Conservation (phyloP, 768 basidiomycete genomes). For the Panellus pusillus region DNA sequence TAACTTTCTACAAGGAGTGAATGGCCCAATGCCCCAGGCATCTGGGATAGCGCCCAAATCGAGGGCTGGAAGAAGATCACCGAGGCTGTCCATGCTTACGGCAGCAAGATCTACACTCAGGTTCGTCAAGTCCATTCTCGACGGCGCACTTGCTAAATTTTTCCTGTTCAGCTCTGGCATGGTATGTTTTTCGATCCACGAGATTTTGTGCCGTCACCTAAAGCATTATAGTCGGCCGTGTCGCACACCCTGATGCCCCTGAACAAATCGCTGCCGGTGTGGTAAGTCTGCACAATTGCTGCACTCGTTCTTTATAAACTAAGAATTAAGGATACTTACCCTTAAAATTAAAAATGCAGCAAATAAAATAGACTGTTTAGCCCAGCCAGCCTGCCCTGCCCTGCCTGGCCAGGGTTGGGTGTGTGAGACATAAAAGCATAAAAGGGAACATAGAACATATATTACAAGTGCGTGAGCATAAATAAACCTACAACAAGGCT, state of each 20-base stretch:
- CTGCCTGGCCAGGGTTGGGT: no score
- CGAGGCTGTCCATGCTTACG: slow-evolving; percentile 35
- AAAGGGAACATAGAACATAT: no score
- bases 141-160: not conserved
- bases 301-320: not conserved
- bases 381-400: no score
- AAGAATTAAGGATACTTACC: no score
- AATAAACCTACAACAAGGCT: no score
- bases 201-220: no score
- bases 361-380: no score
- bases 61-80: slow-evolving; percentile 33
- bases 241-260: slow-evolving; percentile 28
- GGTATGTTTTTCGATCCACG: slow-evolving; percentile 10
- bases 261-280: slow-evolving; percentile 28
- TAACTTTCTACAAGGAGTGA: no score
- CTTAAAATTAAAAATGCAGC: no score
- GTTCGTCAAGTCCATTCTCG: slow-evolving; percentile 22
- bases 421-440: no score
- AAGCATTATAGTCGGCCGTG: slow-evolving; percentile 25
- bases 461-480: no score
- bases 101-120: slow-evolving; percentile 32
- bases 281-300: slow-evolving; percentile 7
- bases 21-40: slow-evolving; percentile 26
- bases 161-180: slow-evolving; percentile 24
- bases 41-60: slow-evolving; percentile 33